Conservation (phyloP, 75 land plant species). For the Pseudotsuga menziesii region DNA sequence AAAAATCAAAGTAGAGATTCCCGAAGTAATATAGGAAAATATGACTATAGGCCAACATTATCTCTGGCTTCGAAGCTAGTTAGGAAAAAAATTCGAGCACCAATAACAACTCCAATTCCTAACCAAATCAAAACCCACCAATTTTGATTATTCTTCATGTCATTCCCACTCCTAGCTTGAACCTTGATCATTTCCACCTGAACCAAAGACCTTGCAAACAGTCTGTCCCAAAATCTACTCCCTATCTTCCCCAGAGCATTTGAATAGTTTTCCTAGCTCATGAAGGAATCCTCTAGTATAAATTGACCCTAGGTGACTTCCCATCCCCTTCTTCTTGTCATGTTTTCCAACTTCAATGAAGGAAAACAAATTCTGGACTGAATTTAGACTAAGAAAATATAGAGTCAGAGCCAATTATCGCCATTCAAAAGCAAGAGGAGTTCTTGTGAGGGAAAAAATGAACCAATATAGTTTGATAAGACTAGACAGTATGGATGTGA, state of each 20-base stretch:
- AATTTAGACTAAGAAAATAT: no score
- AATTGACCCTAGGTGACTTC: conserved; percentile 27
- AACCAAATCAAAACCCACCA: conserved; percentile 96
- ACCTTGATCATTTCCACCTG: conserved; percentile 41
- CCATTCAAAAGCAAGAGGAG: no score
- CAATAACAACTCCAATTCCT: conserved; percentile 80
- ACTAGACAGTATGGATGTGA: no score
- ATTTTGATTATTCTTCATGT: conserved; percentile 63
- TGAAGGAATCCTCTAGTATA: conserved; percentile 82
- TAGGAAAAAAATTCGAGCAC: conserved; percentile 86
- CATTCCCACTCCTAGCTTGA: conserved; percentile 41
- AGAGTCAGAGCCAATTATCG: no score
- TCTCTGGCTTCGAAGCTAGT: conserved; percentile 54
- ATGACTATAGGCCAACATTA: conserved; percentile 60
- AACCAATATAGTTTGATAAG: no score
- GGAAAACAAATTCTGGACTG: no score
- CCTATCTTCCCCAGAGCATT: conserved; percentile 38
- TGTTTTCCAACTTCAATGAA: no score
- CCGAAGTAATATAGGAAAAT: conserved; percentile 63
- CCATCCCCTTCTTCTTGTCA: conserved; percentile 10
- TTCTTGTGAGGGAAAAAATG: no score
- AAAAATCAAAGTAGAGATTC: conserved; percentile 72
- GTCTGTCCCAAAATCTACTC: conserved; percentile 42
- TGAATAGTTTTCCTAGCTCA: conserved; percentile 54
- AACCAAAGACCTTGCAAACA: conserved; percentile 45